phyloP scores from a whole-genome alignment of 768 basidiomycete species.

The Scleroderma bovista region DNA sequence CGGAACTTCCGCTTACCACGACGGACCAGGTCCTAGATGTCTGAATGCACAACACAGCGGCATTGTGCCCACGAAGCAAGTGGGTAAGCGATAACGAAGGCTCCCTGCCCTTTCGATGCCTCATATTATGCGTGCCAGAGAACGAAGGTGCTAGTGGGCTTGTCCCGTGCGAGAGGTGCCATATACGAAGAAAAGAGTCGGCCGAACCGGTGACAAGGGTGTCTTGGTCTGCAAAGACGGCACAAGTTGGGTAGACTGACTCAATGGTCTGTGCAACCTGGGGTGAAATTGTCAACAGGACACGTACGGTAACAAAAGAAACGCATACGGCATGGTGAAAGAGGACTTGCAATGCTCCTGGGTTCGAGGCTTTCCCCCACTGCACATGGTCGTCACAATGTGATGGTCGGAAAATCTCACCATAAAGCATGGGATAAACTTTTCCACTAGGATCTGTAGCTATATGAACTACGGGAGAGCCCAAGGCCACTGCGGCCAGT shows the following conservation, averaged over 20 bases:
- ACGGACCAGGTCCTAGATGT: conserved; percentile 81
- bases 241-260: conserved; percentile 64
- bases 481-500: conserved; percentile 36
- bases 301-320: background rate
- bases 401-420: conserved; percentile 51
- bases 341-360: conserved; percentile 54
- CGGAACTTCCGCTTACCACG: conserved; percentile 76
- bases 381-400: conserved; percentile 64
- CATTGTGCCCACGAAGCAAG: conserved; percentile 76
- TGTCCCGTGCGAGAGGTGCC: conserved; percentile 50
- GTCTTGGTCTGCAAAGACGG: conserved; percentile 67
- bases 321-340: conserved; percentile 55
- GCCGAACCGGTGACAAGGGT: conserved; percentile 76
- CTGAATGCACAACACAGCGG: conserved; percentile 58
- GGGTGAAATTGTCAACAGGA: conserved; percentile 5
- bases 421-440: conserved; percentile 57
- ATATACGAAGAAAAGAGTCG: conserved; percentile 79
- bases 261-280: conserved; percentile 78
- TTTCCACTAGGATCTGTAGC: conserved; percentile 41
- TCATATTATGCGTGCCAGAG: conserved; percentile 12
- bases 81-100: conserved; percentile 47
- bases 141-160: conserved; percentile 12
- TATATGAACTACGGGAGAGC: conserved; percentile 36
- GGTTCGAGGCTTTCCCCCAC: conserved; percentile 45
- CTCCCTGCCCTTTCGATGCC: conserved; percentile 16